These are phyloP conservation scores for Meredithiella fracta DNA, from an alignment of 2,329 filamentous ascomycete species.

Conservation along the genomic window DNA sequence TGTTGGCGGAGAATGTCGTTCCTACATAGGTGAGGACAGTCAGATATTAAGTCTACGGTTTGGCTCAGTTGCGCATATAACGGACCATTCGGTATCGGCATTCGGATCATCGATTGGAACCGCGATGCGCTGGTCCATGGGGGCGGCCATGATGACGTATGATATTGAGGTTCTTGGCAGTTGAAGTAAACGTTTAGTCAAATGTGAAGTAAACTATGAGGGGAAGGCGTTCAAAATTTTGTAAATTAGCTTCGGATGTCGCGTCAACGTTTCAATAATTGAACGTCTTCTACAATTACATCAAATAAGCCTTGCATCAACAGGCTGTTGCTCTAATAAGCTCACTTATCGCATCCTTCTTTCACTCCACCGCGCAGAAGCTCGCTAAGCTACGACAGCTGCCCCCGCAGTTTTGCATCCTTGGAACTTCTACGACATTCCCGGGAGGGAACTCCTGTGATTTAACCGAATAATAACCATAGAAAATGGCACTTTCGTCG, in stretches of 20 bases:
- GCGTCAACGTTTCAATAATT: background rate
- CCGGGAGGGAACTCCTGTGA: background rate
- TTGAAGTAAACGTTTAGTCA: background rate
- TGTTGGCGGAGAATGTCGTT: conserved; percentile 97
- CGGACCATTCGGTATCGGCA: conserved; percentile 91
- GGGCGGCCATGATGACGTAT: conserved; percentile 37
- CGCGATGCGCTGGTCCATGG: conserved; percentile 45
- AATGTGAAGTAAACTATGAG: background rate
- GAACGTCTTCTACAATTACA: background rate
- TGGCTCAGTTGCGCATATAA: background rate
- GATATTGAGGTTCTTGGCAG: background rate
- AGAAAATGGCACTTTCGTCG: background rate
- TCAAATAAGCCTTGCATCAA: background rate
- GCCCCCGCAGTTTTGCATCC: background rate
- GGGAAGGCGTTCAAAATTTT: background rate
- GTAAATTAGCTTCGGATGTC: background rate
- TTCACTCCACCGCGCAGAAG: conserved; percentile 1
- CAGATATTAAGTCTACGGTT: background rate
- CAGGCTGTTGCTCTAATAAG: background rate
- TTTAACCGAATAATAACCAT: background rate
- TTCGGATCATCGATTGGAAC: conserved; percentile 92
- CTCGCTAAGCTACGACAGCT: background rate
- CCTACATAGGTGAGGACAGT: conserved; percentile 33
- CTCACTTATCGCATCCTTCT: conserved; percentile 4
- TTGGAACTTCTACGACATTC: background rate